A percentile compares a stretch with the other conserved stretches of the same genome.
Conservation (phyloP, 1,139 yeast species). For the Suhomyces chickasaworum region DNA sequence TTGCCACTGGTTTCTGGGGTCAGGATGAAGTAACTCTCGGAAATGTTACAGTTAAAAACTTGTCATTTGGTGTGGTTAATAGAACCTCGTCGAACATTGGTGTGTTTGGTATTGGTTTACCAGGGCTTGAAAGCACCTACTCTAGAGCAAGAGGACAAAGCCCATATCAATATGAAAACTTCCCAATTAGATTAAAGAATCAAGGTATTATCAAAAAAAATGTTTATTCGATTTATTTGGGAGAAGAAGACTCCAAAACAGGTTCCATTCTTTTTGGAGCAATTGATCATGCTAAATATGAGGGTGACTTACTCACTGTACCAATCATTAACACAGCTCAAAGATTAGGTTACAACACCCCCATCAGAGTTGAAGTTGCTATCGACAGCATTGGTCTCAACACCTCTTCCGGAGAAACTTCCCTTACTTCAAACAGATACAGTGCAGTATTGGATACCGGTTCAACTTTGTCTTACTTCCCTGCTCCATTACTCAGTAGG, state of each 20-base stretch:
- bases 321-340: slow-evolving; percentile 29
- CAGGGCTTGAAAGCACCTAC: slow-evolving; percentile 48
- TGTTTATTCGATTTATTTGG: slow-evolving; percentile 51
- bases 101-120: slow-evolving; percentile 58
- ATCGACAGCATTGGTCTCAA: slow-evolving; percentile 23
- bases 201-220: slow-evolving; percentile 51
- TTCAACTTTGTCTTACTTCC: slow-evolving; percentile 40
- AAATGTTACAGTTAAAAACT: slow-evolving; percentile 39
- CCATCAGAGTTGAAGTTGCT: slow-evolving; percentile 32
- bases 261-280: slow-evolving; percentile 63
- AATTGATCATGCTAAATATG: slow-evolving; percentile 52
- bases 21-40: slow-evolving; percentile 46
- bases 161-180: slow-evolving; percentile 47
- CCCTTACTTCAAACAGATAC: slow-evolving; percentile 15
- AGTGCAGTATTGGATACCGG: slow-evolving; percentile 25
- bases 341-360: slow-evolving; percentile 21
- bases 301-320: slow-evolving; percentile 43
- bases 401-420: slow-evolving; percentile 1
- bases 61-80: slow-evolving; percentile 56
- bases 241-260: slow-evolving; percentile 15
- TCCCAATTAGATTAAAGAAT: slow-evolving; percentile 56
- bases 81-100: slow-evolving; percentile 45
- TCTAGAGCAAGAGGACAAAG: slow-evolving; percentile 14
- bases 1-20: slow-evolving; percentile 64
- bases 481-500: slow-evolving; percentile 27